These are phyloP conservation scores for Parathielavia hyrcaniae DNA, from an alignment of 495 filamentous ascomycete genomes.

Conservation along the genomic window DNA sequence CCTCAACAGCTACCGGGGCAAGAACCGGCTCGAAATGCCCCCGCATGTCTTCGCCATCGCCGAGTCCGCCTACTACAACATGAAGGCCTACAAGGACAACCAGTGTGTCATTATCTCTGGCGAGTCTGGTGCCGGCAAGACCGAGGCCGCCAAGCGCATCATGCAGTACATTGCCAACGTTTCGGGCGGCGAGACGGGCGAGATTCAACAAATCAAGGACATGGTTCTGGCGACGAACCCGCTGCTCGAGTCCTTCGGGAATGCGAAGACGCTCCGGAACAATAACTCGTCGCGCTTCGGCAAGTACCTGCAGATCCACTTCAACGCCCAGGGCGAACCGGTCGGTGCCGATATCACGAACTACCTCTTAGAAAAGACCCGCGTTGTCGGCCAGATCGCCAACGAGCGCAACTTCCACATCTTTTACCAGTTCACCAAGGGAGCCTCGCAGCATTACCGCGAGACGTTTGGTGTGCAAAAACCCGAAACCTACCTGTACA, in stretches of 20 bases:
- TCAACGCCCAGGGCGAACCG: conserved; percentile 88
- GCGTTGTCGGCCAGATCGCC: conserved; percentile 90
- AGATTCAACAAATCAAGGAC: conserved; percentile 96
- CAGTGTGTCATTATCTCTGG: conserved; percentile 99
- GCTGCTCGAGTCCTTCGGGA: conserved; percentile 93
- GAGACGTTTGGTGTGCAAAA: conserved; percentile 82
- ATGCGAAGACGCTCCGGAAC: conserved; percentile 95
- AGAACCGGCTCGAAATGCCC: conserved; percentile 91
- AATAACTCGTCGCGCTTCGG: conserved; percentile 99
- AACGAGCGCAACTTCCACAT: conserved; percentile 99
- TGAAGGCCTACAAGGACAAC: conserved; percentile 99
- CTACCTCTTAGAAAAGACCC: conserved; percentile 89
- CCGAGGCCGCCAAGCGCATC: conserved; percentile 96
- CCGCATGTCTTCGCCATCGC: conserved; percentile 98
- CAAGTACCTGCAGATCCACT: conserved; percentile 96
- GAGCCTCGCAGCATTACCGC: conserved; percentile 77
- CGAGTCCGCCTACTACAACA: conserved; percentile 96
- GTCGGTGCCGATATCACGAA: conserved; percentile 98
- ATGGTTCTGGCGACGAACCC: conserved; percentile 99
- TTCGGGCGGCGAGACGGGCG: conserved; percentile 78
- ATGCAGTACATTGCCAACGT: conserved; percentile 99
- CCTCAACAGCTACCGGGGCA: conserved; percentile 83
- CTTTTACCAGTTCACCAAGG: conserved; percentile 98
- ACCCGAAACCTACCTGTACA: conserved; percentile 92
- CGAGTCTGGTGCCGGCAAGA: conserved; percentile 97